Base-by-base conservation (phyloP, 2,329 filamentous ascomycete genomes). In the Aureobasidium sp. region DNA sequence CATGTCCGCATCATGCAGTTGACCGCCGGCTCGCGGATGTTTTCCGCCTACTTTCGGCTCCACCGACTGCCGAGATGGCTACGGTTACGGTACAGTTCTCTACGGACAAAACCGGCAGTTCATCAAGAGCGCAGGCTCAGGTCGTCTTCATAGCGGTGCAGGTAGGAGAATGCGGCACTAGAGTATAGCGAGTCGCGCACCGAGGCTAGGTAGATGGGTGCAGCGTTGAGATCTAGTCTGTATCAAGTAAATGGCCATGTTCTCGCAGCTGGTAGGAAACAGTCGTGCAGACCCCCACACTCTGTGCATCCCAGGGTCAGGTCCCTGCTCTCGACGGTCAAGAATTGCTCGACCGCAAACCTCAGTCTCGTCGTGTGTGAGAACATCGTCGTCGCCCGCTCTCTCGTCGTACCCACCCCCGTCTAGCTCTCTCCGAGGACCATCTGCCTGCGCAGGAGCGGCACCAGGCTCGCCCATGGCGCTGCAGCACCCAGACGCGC, bases 1-100 rank as follows among this genome's bases (percentile, higher is more conserved):
- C 53, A 55, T 55, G 53, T 55, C 53, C 39, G 53, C 53, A 57
- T 57, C 53, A 57, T 55, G 53, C 53, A 55, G 53, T 34, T 45
- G 53, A 55, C 39, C 10, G 41, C 16, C 51, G 21, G 36, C 25
- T 25, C 10, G 2, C 49, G 34, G 34, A 27, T 7, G 21, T n/a
- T 36, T 50, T 50, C 48, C 48, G 48, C 41, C 41, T 14, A 21
- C 41, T n/a, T 25, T 54, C 50, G 50, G 50, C 50, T 54, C 50
- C 50, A 54, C 36, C 37, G 3, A 11, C 25, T 54, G 37, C 50
- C 21, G 21, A 21, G 21, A 21, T 21, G 21, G 21, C 21, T 21
- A 21, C 50, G 50, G 34, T 3, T 11, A 27, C 49, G 49, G 34
- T 16, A 29, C 16, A 27, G 39, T 51, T 51, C 34, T 29, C 7